These are phyloP conservation scores for Blastomyces gilchristii DNA, from an alignment of 2,329 filamentous ascomycete species.

Conservation along the genomic window DNA sequence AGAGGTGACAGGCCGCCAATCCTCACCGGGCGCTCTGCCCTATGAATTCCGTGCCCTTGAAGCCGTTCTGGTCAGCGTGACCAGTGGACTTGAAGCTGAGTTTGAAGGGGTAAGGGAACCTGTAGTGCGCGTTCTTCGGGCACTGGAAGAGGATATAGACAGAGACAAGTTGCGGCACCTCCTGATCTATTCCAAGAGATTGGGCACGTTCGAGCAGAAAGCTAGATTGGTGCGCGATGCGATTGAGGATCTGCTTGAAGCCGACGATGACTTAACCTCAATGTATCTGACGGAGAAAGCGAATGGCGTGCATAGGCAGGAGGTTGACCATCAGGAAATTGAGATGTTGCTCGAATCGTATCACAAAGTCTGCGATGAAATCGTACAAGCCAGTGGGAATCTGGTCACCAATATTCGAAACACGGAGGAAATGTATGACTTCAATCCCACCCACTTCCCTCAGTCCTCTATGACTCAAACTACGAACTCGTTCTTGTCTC, in stretches of 20 bases:
- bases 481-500: background rate
- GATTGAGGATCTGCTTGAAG: slow-evolving; percentile 89
- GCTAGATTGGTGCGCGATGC: slow-evolving; percentile 87
- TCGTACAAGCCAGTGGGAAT: slow-evolving; percentile 89
- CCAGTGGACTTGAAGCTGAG: slow-evolving; percentile 81
- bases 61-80: slow-evolving; percentile 88
- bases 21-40: slow-evolving; percentile 53
- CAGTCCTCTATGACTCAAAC: background rate
- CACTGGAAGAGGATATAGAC: slow-evolving; percentile 94
- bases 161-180: slow-evolving; percentile 83
- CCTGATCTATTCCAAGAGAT: slow-evolving; percentile 86
- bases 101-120: slow-evolving; percentile 90
- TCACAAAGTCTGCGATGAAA: slow-evolving; percentile 95
- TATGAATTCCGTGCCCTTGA: slow-evolving; percentile 96
- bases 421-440: slow-evolving; percentile 86
- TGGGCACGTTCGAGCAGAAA: slow-evolving; percentile 96
- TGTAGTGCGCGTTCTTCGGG: slow-evolving; percentile 75
- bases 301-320: slow-evolving; percentile 58
- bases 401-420: slow-evolving; percentile 91
- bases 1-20: slow-evolving; percentile 37
- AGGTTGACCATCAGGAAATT: slow-evolving; percentile 88
- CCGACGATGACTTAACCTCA: slow-evolving; percentile 82
- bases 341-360: slow-evolving; percentile 96
- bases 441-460: background rate
- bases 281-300: slow-evolving; percentile 95